Evolutionary conservation across 2,329 filamentous ascomycete genomes (phyloP), one percentile per base, ranked within the genome.

Genomic region (Neobulgaria alba): DNA sequence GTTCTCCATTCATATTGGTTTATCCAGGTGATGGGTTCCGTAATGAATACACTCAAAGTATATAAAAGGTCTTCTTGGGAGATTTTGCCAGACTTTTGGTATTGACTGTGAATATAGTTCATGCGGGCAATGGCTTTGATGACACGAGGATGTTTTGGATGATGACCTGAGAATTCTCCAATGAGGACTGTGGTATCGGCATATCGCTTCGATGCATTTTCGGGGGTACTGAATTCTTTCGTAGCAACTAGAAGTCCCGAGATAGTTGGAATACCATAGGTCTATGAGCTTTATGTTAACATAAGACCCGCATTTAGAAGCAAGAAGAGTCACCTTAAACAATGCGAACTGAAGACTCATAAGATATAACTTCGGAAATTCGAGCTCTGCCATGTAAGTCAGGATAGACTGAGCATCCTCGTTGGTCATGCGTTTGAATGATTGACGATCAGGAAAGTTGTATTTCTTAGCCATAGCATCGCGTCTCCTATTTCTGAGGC

Each of bases 21-120:
- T n/a, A n/a, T n/a, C n/a, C n/a, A n/a, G n/a, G n/a, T n/a, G n/a
- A n/a, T n/a, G n/a, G n/a, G n/a, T n/a, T n/a, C n/a, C n/a, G n/a
- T n/a, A n/a, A n/a, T n/a, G n/a, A n/a, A n/a, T n/a, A n/a, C n/a
- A n/a, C 68, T 65, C 0, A 84, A 65, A 0, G 79, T 83, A 57
- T 80, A 82, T 1, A 84, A 64, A 65, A 82, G 69, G 47, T 83
- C 79, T 10, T 70, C 65, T 34, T 82, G 72, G 4, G 64, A 64
- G 48, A 84, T 83, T 50, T 72, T 72, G 29, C 74, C 73, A 0
- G 71, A 63, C 35, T 68, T 65, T 35, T 71, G 71, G 56, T 82
- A 81, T 2, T 64, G 59, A 16, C 60, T 58, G 56, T 83, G 79
- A 3, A 84, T 62, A 53, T 70, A 82, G 55, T 82, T 82, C 63